Evolutionary conservation across 345 rosid genomes (phyloP).

Genomic region (Brassica cretica): DNA sequence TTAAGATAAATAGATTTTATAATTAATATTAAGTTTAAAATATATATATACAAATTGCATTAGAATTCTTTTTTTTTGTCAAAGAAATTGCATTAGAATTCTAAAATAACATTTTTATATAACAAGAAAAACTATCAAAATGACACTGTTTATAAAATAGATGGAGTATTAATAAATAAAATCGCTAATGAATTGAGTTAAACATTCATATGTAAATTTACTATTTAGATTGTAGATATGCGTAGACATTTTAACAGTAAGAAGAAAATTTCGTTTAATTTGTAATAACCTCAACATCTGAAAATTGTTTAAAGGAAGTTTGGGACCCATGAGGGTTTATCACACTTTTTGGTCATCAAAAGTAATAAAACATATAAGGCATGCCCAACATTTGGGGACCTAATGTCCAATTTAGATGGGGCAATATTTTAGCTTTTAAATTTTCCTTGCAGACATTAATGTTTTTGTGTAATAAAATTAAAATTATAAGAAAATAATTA

Average conservation of each 20-base stretch:
- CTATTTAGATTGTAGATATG: not conserved
- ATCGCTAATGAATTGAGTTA: not conserved
- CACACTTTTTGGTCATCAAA: constrained; percentile 37
- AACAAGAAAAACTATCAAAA: too few species aligned
- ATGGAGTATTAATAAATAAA: not conserved
- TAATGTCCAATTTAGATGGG: constrained; percentile 26
- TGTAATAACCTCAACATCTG: not conserved
- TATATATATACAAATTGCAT: too few species aligned
- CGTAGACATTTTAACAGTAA: not conserved
- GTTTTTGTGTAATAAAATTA: not conserved
- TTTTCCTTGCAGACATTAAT: not conserved
- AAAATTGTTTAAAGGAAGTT: constrained; percentile 35
- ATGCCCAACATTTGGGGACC: constrained; percentile 38
- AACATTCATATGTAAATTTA: not conserved
- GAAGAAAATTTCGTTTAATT: not conserved
- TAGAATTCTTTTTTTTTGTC: too few species aligned
- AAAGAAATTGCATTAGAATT: too few species aligned
- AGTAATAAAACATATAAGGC: constrained; percentile 30
- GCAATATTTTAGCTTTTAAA: not conserved
- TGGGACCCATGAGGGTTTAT: constrained; percentile 29
- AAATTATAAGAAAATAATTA: not conserved
- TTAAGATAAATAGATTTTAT: too few species aligned
- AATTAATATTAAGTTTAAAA: too few species aligned
- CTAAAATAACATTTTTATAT: too few species aligned
- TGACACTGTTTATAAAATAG: not conserved